phyloP scores from a whole-genome alignment of 345 rosid genomes.

The Euclidium syriacum region DNA sequence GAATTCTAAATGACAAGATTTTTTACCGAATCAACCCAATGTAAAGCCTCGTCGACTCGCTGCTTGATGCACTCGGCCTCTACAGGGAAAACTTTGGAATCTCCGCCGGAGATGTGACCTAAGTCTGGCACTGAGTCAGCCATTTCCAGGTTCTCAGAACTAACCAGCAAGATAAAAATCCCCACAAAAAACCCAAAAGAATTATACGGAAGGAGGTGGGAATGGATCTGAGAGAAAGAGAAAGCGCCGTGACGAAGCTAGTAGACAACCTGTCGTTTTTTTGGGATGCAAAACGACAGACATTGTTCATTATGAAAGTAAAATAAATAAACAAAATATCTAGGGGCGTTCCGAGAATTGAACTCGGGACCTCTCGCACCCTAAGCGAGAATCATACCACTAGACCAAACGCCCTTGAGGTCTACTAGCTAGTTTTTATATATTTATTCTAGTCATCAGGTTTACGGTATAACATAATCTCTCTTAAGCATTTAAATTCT shows the following conservation, averaged over 20 bases:
- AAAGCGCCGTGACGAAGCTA: no score
- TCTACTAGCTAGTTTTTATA: no score
- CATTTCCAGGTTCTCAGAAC: slow-evolving; percentile 29
- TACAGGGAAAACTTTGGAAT: slow-evolving; percentile 15
- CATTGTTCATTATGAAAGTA: not conserved
- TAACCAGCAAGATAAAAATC: not conserved
- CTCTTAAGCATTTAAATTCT: no score
- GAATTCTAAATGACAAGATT: not conserved
- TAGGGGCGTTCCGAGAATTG: slow-evolving; percentile 72
- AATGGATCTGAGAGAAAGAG: no score
- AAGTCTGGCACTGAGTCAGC: slow-evolving; percentile 26
- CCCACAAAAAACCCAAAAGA: not conserved
- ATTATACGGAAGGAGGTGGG: not conserved
- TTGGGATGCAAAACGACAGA: not conserved
- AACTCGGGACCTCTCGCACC: slow-evolving; percentile 85
- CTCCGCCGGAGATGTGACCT: slow-evolving; percentile 14
- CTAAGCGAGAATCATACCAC: slow-evolving; percentile 93
- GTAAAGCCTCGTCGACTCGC: slow-evolving; percentile 49
- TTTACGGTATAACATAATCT: no score
- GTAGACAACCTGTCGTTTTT: not conserved
- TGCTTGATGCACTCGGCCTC: slow-evolving; percentile 38
- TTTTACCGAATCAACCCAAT: slow-evolving; percentile 60
- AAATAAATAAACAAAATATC: not conserved
- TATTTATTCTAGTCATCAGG: no score
- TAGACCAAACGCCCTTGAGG: slow-evolving; percentile 94